phyloP scores from a whole-genome alignment of 2,329 filamentous ascomycete genomes.

The Hysterium pulicare region DNA sequence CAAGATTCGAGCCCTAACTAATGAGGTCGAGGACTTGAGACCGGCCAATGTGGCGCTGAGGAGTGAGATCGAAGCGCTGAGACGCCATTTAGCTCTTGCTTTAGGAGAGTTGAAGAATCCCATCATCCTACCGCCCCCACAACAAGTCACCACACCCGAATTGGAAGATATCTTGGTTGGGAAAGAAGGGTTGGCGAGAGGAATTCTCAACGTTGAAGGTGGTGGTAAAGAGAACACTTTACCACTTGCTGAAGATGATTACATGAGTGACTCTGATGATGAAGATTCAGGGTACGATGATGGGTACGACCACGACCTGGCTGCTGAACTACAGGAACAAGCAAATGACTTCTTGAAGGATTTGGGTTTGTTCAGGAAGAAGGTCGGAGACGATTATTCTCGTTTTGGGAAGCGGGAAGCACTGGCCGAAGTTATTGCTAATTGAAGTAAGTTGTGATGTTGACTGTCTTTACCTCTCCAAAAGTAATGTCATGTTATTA shows the following conservation, averaged over 20 bases:
- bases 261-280: constrained; percentile 38
- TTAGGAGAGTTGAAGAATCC: constrained; percentile 86
- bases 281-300: constrained; percentile 59
- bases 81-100: constrained; percentile 83
- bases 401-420: constrained; percentile 49
- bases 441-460: constrained; percentile 3
- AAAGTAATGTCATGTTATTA: no score
- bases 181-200: constrained; percentile 8
- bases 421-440: constrained; percentile 18
- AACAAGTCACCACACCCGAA: constrained; percentile 22
- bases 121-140: constrained; percentile 58
- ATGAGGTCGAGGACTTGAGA: constrained; percentile 48
- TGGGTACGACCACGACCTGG: constrained; percentile 55
- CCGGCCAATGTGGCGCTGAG: constrained; percentile 56
- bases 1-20: constrained; percentile 80
- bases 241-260: constrained; percentile 31
- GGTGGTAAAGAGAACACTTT: constrained; percentile 20
- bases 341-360: constrained; percentile 83
- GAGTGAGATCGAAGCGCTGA: constrained; percentile 76
- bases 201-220: constrained; percentile 14
- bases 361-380: constrained; percentile 74
- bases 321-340: constrained; percentile 70
- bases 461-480: no score
- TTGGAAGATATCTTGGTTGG: constrained; percentile 31
- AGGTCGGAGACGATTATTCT: constrained; percentile 77